Evolutionary conservation across 75 land plant species (phyloP), one percentile per base, ranked within the genome.

Genomic region (Ceratopteris richardii): DNA sequence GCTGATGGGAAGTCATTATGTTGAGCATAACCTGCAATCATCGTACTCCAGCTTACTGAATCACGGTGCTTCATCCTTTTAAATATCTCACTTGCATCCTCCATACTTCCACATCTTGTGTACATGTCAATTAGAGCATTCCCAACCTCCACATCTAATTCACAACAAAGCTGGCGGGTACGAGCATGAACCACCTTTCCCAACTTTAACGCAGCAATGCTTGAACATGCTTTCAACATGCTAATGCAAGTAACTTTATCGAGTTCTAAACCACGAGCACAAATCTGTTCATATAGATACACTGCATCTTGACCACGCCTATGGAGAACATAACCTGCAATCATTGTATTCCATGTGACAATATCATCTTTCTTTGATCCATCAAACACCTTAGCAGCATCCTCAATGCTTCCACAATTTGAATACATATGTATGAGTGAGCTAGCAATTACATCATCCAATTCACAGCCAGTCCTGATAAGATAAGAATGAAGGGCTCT

Each of bases 91-190:
- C 51, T 40, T 21, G 65, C 65, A 23, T 63, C 65, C 33, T n/a
- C 29, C 51, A 51, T 22, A 19, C 56, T 63, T 54, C 57, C 65
- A 31, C 65, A 63, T 5, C 16, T 52, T 25, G 56, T 40, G 25
- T 63, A 63, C 65, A 63, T 63, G 62, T 65, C 55, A 29, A 65
- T 14, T 40, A 56, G 23, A 17, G 67, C 67, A 3, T 55, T 57
- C 29, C 57, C 59, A 42, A 65, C 43, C 24, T 23, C 54, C 19
- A 30, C 21, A 27, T 19, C 37, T 14, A 21, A 14, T 13, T 57
- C 62, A 44, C 56, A 44, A 9, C 60, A 29, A 10, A 43, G 20
- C 10, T 41, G 57, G 25, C 28, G 44, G n/a, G 31, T 57, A 26
- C 29, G 29, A 18, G 46, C 62, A 41, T 65, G 67, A n/a, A 65